phyloP scores from a whole-genome alignment of 257 asterid genomes.

The Rehmannia glutinosa region DNA sequence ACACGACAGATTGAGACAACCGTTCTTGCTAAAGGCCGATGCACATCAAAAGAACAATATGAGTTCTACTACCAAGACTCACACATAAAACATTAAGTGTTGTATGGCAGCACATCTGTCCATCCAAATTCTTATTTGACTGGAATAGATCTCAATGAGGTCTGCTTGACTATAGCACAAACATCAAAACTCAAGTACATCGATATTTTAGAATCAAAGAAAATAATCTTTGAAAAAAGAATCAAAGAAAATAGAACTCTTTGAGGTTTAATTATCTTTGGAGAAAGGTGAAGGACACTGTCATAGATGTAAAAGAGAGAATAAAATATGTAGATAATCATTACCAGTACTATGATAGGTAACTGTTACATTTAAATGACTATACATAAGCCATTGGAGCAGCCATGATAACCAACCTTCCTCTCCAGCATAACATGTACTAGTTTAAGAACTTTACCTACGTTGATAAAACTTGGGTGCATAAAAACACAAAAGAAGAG shows the following conservation, averaged over 20 bases:
- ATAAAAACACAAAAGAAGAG: not conserved
- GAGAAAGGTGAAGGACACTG: too few species aligned
- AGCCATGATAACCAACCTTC: not conserved
- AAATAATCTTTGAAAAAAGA: too few species aligned
- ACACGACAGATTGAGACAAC: not conserved
- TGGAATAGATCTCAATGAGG: not conserved
- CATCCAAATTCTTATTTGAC: not conserved
- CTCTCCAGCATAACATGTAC: not conserved
- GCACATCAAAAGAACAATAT: not conserved
- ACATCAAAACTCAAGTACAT: not conserved
- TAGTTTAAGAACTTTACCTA: not conserved
- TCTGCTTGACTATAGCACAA: not conserved
- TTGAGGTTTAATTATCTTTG: too few species aligned
- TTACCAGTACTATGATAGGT: not conserved
- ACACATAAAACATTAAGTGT: not conserved
- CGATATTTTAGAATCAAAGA: not conserved
- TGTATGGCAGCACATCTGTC: not conserved
- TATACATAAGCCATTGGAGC: not conserved
- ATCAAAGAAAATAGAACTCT: too few species aligned
- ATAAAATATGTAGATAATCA: not conserved
- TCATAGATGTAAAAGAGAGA: not conserved
- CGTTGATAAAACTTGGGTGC: constrained; percentile 1
- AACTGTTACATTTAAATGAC: not conserved
- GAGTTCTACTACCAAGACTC: not conserved
- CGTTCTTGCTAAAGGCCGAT: not conserved